Evolutionary conservation across 2,329 filamentous ascomycete genomes (phyloP).

Genomic region (Talaromyces sp.): DNA sequence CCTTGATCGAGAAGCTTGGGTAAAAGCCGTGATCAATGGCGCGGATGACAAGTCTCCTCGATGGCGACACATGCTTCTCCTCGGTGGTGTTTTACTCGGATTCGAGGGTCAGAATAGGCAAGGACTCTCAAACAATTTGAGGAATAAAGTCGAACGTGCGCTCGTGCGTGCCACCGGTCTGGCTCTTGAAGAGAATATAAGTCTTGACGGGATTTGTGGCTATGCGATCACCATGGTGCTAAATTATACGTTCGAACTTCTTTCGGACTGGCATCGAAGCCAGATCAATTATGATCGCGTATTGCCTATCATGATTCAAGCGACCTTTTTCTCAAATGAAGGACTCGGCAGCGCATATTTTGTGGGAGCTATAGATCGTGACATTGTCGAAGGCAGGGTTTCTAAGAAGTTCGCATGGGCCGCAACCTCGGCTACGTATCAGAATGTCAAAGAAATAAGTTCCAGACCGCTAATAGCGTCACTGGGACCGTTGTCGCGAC

Average conservation of each 20-base stretch:
- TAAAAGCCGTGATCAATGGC: conserved; percentile 55
- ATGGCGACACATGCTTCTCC: conserved; percentile 80
- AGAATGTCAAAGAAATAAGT: conserved; percentile 54
- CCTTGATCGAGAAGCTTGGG: conserved; percentile 55
- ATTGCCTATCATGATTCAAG: conserved; percentile 64
- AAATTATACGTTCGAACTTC: conserved; percentile 70
- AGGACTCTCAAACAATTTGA: conserved; percentile 61
- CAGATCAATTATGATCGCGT: conserved; percentile 65
- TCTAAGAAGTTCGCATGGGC: conserved; percentile 63
- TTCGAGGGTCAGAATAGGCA: conserved; percentile 63
- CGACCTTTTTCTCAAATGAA: conserved; percentile 65
- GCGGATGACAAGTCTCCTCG: conserved; percentile 61
- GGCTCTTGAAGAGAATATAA: conserved; percentile 59
- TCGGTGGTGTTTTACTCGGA: conserved; percentile 74
- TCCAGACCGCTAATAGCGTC: conserved; percentile 57
- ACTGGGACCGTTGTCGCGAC: conserved; percentile 59
- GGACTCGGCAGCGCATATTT: conserved; percentile 76
- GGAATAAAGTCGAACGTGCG: conserved; percentile 66
- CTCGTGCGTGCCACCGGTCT: conserved; percentile 72
- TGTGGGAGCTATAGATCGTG: conserved; percentile 63
- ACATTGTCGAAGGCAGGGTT: conserved; percentile 54
- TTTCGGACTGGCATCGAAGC: conserved; percentile 58
- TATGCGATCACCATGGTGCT: conserved; percentile 64
- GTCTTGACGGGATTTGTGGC: conserved; percentile 49
- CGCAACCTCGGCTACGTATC: conserved; percentile 54